Evolutionary conservation across 495 filamentous ascomycete species (phyloP), one percentile per base, ranked within the genome.

Genomic region (Arthonia radiata): DNA sequence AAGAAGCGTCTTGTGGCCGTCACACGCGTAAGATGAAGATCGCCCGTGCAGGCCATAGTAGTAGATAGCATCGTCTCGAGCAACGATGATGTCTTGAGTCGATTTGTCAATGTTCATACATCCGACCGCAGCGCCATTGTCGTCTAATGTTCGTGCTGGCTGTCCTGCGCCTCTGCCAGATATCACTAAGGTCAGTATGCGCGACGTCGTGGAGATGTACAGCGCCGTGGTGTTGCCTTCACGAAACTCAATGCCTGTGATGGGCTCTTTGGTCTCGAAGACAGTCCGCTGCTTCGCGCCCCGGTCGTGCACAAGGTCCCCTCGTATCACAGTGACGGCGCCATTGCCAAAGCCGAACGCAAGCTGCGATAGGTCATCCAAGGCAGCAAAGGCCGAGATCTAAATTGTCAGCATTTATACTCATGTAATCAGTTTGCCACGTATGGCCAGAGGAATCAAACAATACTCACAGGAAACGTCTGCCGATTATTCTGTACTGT

Each of bases 291-390:
- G 86, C 43, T 80, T 82, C 18, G 86, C 76, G n/a, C 86, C 86
- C 32, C 81, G 66, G 44, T 94, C 89, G 44, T 94, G 77, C 32
- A 97, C 81, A 25, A 97, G 51, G 48, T 97, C 86, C 28, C 86
- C 86, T 21, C 86, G 65, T 31, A 97, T 74, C 18, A 93, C 69
- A 5, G 79, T 89, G 16, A 97, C 86, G 6, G 80, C 71, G 12
- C 86, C 86, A 46, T 94, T 93, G 14, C 73, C 86, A 47, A 97
- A 97, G 11, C 89, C 86, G 7, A 94, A 69, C 13, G 81, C 86
- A 4, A 93, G 60, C 53, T 93, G 83, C 5, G 78, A 76, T 9
- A 94, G 55, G 43, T 91, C 77, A 22, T 75, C 70, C 17, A 90
- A 61, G 4, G 72, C 69, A 11, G 79, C 62, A 46, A 94, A 90